Base-by-base conservation (phyloP, 2,329 filamentous ascomycete species). In the Macroventuria anomochaeta region DNA sequence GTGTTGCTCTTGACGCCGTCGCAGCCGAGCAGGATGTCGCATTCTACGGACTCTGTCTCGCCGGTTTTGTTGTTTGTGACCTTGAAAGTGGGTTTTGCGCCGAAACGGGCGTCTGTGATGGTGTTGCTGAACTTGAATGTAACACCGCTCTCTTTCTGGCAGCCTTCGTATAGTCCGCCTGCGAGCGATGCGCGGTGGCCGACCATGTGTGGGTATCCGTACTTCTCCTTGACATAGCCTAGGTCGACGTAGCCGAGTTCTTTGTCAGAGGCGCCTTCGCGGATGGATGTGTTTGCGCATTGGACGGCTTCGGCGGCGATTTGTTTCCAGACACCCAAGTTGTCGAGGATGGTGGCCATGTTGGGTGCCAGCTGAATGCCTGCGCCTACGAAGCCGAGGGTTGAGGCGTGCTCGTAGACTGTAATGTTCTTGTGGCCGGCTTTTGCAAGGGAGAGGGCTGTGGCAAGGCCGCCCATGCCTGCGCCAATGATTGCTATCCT, bases 311-410 rank as follows among this genome's bases (percentile, higher is more conserved):
- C 88, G 31, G 79, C 81, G 58, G 84, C 84, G 57, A 95, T 90
- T 13, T 81, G 79, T 15, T 81, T 76, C 89, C 90, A 93, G 53
- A 88, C 88, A 8, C 87, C 90, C 32, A 93, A 77, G 12, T 81
- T 79, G 67, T 91, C 87, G 11, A 95, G 80, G 7, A 95, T 88
- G 2, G 89, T 83, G 3, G 87, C 86, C 82, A 93, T 89, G 62
- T 95, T 96, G 0, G 90, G 90, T 0, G 90, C 89, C 53, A 93
- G 80, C 71, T 96, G 91, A 61, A 95, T 93, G 5, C 91, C 91
- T 1, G 91, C 91, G 20, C 91, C 91, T 1, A 93, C 89, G 64
- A 93, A 93, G 5, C 90, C 90, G 3, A 93, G 81, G 60, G 85
- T 83, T 4, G 87, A 84, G 0, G 89, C 89, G 29, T 81, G 83